phyloP scores from a whole-genome alignment of 208 protist genomes.

The Novymonas esmeraldas region DNA sequence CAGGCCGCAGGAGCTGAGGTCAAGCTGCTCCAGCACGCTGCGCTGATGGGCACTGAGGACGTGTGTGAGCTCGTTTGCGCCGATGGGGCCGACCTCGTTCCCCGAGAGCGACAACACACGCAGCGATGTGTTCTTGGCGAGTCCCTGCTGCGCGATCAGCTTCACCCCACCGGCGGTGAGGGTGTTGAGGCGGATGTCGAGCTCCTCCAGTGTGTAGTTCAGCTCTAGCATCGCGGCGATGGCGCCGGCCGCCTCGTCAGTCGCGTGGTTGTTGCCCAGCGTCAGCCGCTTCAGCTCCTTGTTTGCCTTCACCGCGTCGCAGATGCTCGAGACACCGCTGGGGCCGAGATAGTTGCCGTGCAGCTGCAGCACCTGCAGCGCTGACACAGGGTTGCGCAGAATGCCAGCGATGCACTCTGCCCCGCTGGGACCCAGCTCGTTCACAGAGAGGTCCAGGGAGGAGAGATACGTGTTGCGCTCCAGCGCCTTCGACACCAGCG shows the following conservation, averaged over 20 bases:
- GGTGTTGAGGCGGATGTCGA: constrained; percentile 84
- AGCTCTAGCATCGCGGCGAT: constrained; percentile 78
- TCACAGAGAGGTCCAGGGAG: constrained; percentile 84
- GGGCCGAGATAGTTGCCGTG: constrained; percentile 82
- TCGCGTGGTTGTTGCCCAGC: constrained; percentile 86
- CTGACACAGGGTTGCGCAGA: constrained; percentile 48
- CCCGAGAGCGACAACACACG: constrained; percentile 58
- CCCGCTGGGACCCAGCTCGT: constrained; percentile 80
- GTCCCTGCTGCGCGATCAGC: constrained; percentile 57
- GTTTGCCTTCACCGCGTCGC: constrained; percentile 60
- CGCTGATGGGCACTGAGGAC: constrained; percentile 56
- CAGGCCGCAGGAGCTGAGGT: constrained; percentile 77
- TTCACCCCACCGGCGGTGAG: constrained; percentile 57
- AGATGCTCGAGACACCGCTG: constrained; percentile 53
- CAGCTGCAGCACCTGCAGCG: constrained; percentile 58
- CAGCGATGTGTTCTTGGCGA: constrained; percentile 72
- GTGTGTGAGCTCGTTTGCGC: constrained; percentile 65
- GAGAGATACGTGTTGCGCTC: constrained; percentile 87
- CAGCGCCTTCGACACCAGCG: constrained; percentile 58
- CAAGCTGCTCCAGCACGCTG: constrained; percentile 57
- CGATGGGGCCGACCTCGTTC: constrained; percentile 75
- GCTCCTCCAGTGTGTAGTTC: constrained; percentile 70
- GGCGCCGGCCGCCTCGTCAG: constrained; percentile 47
- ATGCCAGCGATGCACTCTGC: constrained; percentile 65
- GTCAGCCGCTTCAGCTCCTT: constrained; percentile 59